phyloP scores from a whole-genome alignment of 768 basidiomycete species.

The Pulveroboletus sp. region DNA sequence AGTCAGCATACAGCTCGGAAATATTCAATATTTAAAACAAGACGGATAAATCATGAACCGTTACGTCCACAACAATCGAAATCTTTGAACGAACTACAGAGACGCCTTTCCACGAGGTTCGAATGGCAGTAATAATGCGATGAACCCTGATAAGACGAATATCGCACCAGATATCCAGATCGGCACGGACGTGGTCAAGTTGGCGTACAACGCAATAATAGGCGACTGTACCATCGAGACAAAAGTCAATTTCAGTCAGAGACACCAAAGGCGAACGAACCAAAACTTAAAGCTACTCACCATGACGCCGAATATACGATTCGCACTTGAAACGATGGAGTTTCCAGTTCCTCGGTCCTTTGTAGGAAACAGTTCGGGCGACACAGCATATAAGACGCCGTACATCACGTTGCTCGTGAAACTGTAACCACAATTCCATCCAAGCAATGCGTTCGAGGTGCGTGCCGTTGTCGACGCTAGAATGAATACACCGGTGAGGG shows the following conservation, averaged over 20 bases:
- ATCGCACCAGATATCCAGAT: slow-evolving; percentile 52
- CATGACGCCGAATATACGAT: slow-evolving; percentile 58
- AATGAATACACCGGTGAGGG: slow-evolving; percentile 54
- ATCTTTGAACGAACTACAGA: slow-evolving; percentile 25
- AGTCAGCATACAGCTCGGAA: too few relatives aligned
- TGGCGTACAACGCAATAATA: slow-evolving; percentile 37
- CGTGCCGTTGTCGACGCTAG: slow-evolving; percentile 54
- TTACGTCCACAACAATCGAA: not conserved
- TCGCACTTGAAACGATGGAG: slow-evolving; percentile 47
- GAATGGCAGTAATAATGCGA: slow-evolving; percentile 49
- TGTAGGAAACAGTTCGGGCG: slow-evolving; percentile 52
- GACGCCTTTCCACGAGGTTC: slow-evolving; percentile 55
- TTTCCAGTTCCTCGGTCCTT: slow-evolving; percentile 53
- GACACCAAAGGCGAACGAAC: too few relatives aligned
- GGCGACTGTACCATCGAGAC: slow-evolving; percentile 33
- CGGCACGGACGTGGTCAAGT: slow-evolving; percentile 45
- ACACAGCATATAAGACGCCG: slow-evolving; percentile 40
- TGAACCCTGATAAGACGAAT: slow-evolving; percentile 46
- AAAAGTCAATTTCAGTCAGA: not conserved
- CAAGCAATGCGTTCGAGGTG: slow-evolving; percentile 46
- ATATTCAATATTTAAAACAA: not conserved
- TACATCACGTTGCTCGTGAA: slow-evolving; percentile 58
- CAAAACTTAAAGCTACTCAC: slow-evolving; percentile 23
- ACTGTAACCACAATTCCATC: slow-evolving; percentile 55
- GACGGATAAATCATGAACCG: too few relatives aligned